phyloP scores from a whole-genome alignment of 768 basidiomycete genomes.

The Coprinopsis cinerea region DNA sequence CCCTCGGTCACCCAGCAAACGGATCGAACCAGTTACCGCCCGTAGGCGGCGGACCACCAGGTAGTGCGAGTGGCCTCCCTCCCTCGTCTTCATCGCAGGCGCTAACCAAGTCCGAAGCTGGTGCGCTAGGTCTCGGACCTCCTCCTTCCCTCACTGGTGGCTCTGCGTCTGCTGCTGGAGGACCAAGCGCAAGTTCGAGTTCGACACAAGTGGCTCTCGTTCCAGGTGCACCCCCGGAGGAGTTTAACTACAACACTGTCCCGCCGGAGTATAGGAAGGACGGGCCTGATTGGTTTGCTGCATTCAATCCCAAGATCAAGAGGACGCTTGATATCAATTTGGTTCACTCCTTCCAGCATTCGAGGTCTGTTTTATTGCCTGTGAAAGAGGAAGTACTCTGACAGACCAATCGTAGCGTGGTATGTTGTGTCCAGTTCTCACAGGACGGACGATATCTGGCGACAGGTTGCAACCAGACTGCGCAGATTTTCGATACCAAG shows the following conservation, averaged over 20 bases:
- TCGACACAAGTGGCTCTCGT: too few relatives aligned
- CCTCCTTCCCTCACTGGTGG: background rate
- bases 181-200: too few relatives aligned
- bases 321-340: slow-evolving; percentile 66
- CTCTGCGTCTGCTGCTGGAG: slow-evolving; percentile 7
- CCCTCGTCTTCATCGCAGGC: too few relatives aligned
- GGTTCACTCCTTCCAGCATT: slow-evolving; percentile 77
- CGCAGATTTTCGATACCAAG: slow-evolving; percentile 92
- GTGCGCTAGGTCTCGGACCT: slow-evolving; percentile 1
- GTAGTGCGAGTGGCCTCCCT: too few relatives aligned
- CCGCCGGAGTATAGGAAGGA: slow-evolving; percentile 56
- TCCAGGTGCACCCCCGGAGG: slow-evolving; percentile 22
- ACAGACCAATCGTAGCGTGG: slow-evolving; percentile 29
- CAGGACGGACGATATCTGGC: slow-evolving; percentile 90
- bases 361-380: slow-evolving; percentile 48
- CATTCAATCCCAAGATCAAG: slow-evolving; percentile 75
- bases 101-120: background rate
- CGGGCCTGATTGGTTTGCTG: slow-evolving; percentile 80
- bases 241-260: slow-evolving; percentile 37
- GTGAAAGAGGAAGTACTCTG: background rate
- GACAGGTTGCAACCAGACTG: slow-evolving; percentile 93
- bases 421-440: slow-evolving; percentile 92
- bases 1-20: too few relatives aligned
- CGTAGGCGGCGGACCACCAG: too few relatives aligned
- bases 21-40: too few relatives aligned